Evolutionary conservation across 108 stramenopile genomes (phyloP), one percentile per base, ranked within the genome.

Genomic region (Schizochytrium sp.): DNA sequence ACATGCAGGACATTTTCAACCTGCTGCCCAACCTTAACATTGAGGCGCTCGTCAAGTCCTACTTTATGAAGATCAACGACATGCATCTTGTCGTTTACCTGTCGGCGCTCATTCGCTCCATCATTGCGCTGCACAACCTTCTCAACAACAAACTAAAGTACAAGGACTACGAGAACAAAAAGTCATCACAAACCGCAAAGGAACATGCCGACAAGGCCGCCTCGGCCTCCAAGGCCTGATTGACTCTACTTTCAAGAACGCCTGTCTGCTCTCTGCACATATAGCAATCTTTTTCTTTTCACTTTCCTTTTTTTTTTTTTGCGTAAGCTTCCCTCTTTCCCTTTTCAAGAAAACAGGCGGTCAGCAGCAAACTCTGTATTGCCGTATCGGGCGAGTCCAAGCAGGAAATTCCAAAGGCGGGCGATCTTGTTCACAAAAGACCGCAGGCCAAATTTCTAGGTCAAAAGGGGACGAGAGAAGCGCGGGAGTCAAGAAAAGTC

Each of bases 51-150:
- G 97, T 97, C 44, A 92, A 94, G 41, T 90, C 95, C 87, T 93
- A 98, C 93, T 90, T 98, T 55, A 95, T 98, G 69, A 98, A 98
- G 93, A 98, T 97, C 59, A 99, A 99, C 93, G 99, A 99, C 91
- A 97, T 98, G 96, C 97, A 98, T 90, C 94, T 98, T 92, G 97
- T 95, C 28, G 60, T 90, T 44, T 88, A 91, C 88, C 58, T 88
- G 58, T 19, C 90, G 8, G 89, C 96, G 0, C 92, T 99, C 88
- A 96, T 98, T 90, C 95, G 98, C 89, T 93, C 96, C 89, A 95
- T 99, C 58, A 95, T 98, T 89, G 99, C 98, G 0, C 89, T 99
- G 87, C 99, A 99, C 93, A 96, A 98, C 91, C 93, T 99, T 29
- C 95, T 98, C 87, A 93, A 95, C 90, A 99, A 99, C 94, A 97